phyloP scores from a whole-genome alignment of 2,329 filamentous ascomycete species.

The Ascosphaera apis region DNA sequence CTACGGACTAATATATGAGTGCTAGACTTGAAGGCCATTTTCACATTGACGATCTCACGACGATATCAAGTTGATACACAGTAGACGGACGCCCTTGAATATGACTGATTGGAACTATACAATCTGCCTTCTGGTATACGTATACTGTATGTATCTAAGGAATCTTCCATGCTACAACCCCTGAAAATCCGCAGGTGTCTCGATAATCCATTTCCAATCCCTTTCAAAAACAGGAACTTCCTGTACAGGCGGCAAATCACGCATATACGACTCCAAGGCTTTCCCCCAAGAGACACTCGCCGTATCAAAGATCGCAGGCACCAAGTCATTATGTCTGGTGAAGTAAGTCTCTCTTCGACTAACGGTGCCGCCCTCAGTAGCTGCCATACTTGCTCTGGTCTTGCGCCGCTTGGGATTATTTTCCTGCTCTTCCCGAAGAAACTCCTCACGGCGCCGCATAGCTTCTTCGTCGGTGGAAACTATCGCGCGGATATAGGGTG shows the following conservation, averaged over 20 bases:
- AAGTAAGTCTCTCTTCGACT: not conserved
- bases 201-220: not conserved
- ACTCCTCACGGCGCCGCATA: not conserved
- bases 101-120: no score
- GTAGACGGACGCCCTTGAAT: no score
- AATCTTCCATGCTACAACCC: not conserved
- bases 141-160: no score
- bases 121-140: no score
- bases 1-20: no score
- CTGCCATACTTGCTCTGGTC: not conserved
- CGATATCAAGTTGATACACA: no score
- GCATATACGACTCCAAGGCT: not conserved
- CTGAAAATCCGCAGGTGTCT: not conserved
- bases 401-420: not conserved
- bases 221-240: not conserved
- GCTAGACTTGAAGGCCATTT: no score
- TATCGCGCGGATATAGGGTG: slow-evolving; percentile 75
- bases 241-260: not conserved
- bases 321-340: not conserved
- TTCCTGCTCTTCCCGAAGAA: not conserved
- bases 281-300: not conserved
- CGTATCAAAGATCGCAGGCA: not conserved
- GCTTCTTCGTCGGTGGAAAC: slow-evolving; percentile 24
- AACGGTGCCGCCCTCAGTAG: not conserved
- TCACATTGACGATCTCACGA: no score